Percentiles rank a stretch among this genome's conserved stretches.
phyloP scores from a whole-genome alignment of 2,329 filamentous ascomycete genomes.

The Aspergillus oerlinghausenensis region DNA sequence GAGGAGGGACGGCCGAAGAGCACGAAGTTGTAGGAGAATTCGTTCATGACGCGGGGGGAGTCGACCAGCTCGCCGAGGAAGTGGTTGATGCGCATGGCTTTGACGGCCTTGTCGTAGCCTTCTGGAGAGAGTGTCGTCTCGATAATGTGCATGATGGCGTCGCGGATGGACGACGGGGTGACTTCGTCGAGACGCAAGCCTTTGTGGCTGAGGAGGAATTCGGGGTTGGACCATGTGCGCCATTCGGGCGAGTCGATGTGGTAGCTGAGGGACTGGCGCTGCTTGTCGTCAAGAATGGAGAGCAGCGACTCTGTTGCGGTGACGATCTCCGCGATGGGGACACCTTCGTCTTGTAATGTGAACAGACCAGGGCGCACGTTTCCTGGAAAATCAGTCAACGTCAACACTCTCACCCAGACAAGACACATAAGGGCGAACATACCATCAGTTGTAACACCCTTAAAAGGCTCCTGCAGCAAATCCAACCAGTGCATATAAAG shows the following conservation, averaged over 20 bases:
- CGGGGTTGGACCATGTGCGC: constrained; percentile 68
- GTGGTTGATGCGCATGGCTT: constrained; percentile 69
- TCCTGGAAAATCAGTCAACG: constrained; percentile 31
- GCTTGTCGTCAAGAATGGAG: constrained; percentile 43
- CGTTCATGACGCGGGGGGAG: constrained; percentile 62
- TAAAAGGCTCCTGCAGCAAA: constrained; percentile 60
- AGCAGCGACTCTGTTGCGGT: constrained; percentile 47
- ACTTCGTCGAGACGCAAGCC: constrained; percentile 67
- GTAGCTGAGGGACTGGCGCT: constrained; percentile 49
- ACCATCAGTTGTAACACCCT: constrained; percentile 67
- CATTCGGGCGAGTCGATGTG: constrained; percentile 68
- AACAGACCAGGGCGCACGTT: constrained; percentile 53
- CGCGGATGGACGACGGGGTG: constrained; percentile 38
- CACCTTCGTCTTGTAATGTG: constrained; percentile 58
- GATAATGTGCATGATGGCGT: constrained; percentile 54
- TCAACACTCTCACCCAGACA: too few relatives aligned
- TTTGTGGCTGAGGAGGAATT: constrained; percentile 65
- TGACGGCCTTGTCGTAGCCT: constrained; percentile 65
- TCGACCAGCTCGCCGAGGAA: constrained; percentile 67
- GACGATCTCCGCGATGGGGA: constrained; percentile 57
- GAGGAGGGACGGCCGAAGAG: constrained; percentile 62
- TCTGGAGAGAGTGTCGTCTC: constrained; percentile 59
- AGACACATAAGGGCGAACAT: constrained; percentile 11
- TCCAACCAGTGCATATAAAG: constrained; percentile 57
- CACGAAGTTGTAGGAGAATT: constrained; percentile 71